Conservation (phyloP, 2,329 filamentous ascomycete genomes). For the Claviceps citrina region DNA sequence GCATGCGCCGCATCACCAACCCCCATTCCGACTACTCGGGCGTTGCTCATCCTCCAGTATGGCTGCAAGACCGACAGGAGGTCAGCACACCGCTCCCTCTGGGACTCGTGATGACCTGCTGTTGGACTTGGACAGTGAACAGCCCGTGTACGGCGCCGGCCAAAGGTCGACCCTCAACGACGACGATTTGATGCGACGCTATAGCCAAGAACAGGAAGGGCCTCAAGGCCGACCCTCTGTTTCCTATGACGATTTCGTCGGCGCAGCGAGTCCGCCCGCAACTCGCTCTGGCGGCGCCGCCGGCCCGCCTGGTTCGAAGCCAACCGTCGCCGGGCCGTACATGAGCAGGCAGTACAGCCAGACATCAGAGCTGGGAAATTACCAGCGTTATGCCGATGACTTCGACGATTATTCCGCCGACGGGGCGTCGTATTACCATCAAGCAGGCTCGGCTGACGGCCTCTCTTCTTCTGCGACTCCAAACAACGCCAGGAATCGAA, state of each 20-base stretch:
- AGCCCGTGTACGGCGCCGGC: constrained; percentile 58
- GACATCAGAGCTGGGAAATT: constrained; percentile 71
- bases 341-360: constrained; percentile 47
- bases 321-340: constrained; percentile 25
- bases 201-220: constrained; percentile 53
- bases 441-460: constrained; percentile 47
- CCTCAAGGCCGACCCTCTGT: constrained; percentile 61
- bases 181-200: constrained; percentile 61
- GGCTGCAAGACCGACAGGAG: constrained; percentile 40
- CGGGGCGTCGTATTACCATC: constrained; percentile 68
- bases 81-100: constrained; percentile 34
- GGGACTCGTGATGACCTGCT: constrained; percentile 44
- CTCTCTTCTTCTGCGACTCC: constrained; percentile 26
- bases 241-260: constrained; percentile 91
- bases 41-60: constrained; percentile 34
- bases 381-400: constrained; percentile 79
- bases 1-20: constrained; percentile 19
- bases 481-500: constrained; percentile 55
- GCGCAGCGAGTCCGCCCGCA: constrained; percentile 34
- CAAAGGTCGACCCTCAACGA: constrained; percentile 68
- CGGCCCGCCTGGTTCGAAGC: constrained; percentile 10
- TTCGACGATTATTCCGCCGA: constrained; percentile 70
- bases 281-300: constrained; percentile 21
- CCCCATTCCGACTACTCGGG: constrained; percentile 16
- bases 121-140: constrained; percentile 58